Evolutionary conservation across 1,139 yeast species (phyloP).

Genomic region (Blastobotrys apis): DNA sequence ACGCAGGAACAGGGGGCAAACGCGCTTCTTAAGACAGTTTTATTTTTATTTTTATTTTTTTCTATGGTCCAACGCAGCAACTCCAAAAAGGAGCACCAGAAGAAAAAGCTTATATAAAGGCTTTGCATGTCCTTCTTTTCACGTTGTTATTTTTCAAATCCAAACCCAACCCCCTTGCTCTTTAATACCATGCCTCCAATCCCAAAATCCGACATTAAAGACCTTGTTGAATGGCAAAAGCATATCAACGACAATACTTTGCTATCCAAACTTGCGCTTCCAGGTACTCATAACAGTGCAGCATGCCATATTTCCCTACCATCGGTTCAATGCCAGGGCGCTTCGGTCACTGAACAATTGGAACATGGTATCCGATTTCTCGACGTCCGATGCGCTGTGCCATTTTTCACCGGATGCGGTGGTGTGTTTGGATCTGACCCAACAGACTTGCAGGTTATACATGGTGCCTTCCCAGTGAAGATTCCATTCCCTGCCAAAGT

Average conservation of each 20-base stretch:
- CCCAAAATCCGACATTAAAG: slow-evolving; percentile 17
- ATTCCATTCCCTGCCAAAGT: slow-evolving; percentile 56
- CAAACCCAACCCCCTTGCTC: not conserved
- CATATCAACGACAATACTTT: slow-evolving; percentile 50
- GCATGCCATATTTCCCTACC: slow-evolving; percentile 74
- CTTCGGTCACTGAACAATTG: slow-evolving; percentile 56
- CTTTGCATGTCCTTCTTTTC: not conserved
- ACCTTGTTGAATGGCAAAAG: slow-evolving; percentile 47
- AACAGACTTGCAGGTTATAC: slow-evolving; percentile 62
- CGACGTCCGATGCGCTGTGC: slow-evolving; percentile 63
- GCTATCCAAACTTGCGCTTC: slow-evolving; percentile 56
- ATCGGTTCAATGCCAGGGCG: slow-evolving; percentile 75
- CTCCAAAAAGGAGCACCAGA: not conserved
- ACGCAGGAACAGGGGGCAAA: too few relatives aligned
- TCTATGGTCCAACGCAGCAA: too few relatives aligned
- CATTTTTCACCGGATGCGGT: slow-evolving; percentile 41
- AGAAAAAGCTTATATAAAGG: not conserved
- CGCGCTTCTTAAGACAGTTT: too few relatives aligned
- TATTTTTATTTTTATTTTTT: too few relatives aligned
- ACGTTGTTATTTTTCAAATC: not conserved
- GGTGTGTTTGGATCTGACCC: slow-evolving; percentile 30
- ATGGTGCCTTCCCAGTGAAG: slow-evolving; percentile 72
- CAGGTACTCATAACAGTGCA: slow-evolving; percentile 80
- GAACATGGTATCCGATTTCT: slow-evolving; percentile 69
- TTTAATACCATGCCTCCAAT: slow-evolving; percentile 22